Evolutionary conservation across 306 rosid species (phyloP).

Genomic region (Vigna radiata): DNA sequence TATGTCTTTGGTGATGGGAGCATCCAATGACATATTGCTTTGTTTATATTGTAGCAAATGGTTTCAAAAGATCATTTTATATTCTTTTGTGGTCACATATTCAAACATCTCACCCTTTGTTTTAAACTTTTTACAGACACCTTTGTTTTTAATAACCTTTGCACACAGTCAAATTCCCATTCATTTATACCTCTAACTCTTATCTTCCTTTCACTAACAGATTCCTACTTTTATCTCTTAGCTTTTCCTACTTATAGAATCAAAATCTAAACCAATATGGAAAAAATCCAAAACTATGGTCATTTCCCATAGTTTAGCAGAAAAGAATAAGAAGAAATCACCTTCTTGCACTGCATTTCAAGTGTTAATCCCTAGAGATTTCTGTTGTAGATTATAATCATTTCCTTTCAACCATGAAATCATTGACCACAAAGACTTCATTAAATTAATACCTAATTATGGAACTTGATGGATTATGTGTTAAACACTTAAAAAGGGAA

Average conservation of each 20-base stretch:
- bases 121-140: constrained; percentile 31
- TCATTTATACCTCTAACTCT: background rate
- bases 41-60: constrained; percentile 56
- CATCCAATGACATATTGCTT: constrained; percentile 75
- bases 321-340: background rate
- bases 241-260: background rate
- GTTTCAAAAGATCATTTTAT: constrained; percentile 83
- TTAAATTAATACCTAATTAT: background rate
- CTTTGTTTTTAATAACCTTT: background rate
- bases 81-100: constrained; percentile 49
- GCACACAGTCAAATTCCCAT: background rate
- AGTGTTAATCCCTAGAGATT: constrained; percentile 47
- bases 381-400: constrained; percentile 40
- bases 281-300: no score
- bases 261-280: no score
- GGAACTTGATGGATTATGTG: background rate
- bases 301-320: no score
- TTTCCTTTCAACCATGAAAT: constrained; percentile 40
- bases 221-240: background rate
- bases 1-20: constrained; percentile 73
- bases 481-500: background rate
- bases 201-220: background rate
- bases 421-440: constrained; percentile 28
- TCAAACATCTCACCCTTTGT: background rate
- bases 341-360: constrained; percentile 6